phyloP scores from a whole-genome alignment of 2,329 filamentous ascomycete genomes.

The Ophiocordyceps unilateralis region DNA sequence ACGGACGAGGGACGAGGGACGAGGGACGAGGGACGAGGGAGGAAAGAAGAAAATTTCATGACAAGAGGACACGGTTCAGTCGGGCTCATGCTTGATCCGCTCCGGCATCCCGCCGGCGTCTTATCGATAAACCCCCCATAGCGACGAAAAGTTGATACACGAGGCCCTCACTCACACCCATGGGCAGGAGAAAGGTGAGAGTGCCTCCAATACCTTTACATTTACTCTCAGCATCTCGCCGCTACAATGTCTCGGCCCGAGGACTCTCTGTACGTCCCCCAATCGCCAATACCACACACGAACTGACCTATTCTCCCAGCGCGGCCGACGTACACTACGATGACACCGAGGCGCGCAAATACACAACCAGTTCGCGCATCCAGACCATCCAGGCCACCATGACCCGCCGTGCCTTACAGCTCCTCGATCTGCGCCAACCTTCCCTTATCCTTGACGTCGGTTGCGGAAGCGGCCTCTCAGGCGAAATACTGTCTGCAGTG shows the following conservation, averaged over 20 bases:
- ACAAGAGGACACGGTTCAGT: not conserved
- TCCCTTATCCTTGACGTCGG: conserved; percentile 93
- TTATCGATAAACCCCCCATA: not conserved
- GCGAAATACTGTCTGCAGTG: conserved; percentile 74
- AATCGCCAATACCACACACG: too few relatives aligned
- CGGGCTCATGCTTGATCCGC: conserved; percentile 1
- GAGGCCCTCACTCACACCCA: not conserved
- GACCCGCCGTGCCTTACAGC: conserved; percentile 82
- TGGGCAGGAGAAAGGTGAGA: too few relatives aligned
- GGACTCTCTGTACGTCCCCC: conserved; percentile 67
- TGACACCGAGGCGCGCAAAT: conserved; percentile 88
- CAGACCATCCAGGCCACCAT: conserved; percentile 89
- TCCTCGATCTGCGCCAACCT: conserved; percentile 63
- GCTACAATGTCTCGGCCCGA: conserved; percentile 80
- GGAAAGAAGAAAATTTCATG: not conserved
- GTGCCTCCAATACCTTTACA: too few relatives aligned
- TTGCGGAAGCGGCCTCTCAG: conserved; percentile 85
- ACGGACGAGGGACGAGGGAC: too few relatives aligned
- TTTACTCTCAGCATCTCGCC: too few relatives aligned
- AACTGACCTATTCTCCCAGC: too few relatives aligned
- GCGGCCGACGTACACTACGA: conserved; percentile 96
- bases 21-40: not conserved
- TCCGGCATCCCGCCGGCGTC: not conserved
- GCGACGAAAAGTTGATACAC: too few relatives aligned
- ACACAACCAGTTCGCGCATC: conserved; percentile 91